A percentile compares a stretch with the other conserved stretches of the same genome.
Evolutionary conservation across 2,329 filamentous ascomycete species (phyloP).

Genomic region (Ophiosphaerella herpotricha): DNA sequence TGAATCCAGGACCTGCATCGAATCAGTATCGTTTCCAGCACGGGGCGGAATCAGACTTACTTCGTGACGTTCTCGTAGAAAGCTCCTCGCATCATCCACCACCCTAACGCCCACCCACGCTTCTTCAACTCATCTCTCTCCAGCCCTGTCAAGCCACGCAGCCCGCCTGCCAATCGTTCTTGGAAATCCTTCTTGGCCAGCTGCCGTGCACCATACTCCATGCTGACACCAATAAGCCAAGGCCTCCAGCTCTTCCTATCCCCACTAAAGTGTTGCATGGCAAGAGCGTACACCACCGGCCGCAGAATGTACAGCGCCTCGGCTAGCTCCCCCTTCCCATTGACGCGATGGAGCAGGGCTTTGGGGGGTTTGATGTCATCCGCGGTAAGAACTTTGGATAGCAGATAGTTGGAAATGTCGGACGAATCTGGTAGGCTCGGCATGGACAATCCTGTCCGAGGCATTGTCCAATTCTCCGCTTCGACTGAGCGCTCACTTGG

Average conservation of each 20-base stretch:
- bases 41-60: conserved; percentile 45
- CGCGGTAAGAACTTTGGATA: conserved; percentile 87
- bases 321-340: conserved; percentile 77
- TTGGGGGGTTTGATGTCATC: conserved; percentile 95
- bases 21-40: conserved; percentile 19
- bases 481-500: conserved; percentile 48
- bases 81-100: conserved; percentile 97
- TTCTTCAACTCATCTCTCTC: conserved; percentile 89
- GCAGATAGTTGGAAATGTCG: conserved; percentile 84
- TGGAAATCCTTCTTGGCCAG: conserved; percentile 70
- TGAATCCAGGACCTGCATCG: conserved; percentile 62
- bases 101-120: conserved; percentile 86
- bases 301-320: conserved; percentile 92
- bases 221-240: conserved; percentile 82
- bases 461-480: conserved; percentile 77
- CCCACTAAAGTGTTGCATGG: conserved; percentile 73
- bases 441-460: conserved; percentile 84
- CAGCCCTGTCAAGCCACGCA: conserved; percentile 78
- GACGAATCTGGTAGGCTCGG: conserved; percentile 79
- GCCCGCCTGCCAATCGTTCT: conserved; percentile 67
- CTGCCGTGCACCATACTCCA: conserved; percentile 90
- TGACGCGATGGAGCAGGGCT: conserved; percentile 76
- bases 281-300: conserved; percentile 82
- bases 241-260: conserved; percentile 85
- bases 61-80: conserved; percentile 91